Conservation (phyloP, 192 early-diverging fungal genomes). For the Linnemannia exigua region DNA sequence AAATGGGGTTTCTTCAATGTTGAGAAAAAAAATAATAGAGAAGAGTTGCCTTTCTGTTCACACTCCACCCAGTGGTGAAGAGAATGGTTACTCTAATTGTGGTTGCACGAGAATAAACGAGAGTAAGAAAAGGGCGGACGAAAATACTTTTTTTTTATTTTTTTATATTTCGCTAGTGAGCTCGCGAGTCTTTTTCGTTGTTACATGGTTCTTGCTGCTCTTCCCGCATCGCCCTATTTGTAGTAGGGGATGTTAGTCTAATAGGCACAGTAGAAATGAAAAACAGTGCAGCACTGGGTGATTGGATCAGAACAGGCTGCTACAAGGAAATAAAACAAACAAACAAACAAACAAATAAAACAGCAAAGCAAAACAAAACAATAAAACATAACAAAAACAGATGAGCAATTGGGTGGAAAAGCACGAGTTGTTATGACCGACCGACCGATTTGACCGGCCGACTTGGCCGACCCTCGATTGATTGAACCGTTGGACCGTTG, state of each 20-base stretch:
- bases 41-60: not conserved
- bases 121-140: not conserved
- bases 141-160: constrained; percentile 3
- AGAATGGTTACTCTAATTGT: not conserved
- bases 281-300: not conserved
- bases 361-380: not conserved
- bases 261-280: not conserved
- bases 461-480: too few relatives aligned
- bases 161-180: constrained; percentile 1
- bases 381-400: too few relatives aligned
- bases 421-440: not conserved
- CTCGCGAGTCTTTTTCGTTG: not conserved
- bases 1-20: too few relatives aligned
- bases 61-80: not conserved
- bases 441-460: too few relatives aligned
- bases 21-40: not conserved
- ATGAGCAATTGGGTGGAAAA: not conserved
- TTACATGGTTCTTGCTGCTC: not conserved
- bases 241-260: not conserved
- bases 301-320: not conserved
- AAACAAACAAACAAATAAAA: not conserved
- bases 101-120: not conserved
- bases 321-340: not conserved
- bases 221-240: not conserved
- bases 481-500: too few relatives aligned